Base-by-base conservation (phyloP, 2,329 filamentous ascomycete genomes). In the Trichophyton simii region DNA sequence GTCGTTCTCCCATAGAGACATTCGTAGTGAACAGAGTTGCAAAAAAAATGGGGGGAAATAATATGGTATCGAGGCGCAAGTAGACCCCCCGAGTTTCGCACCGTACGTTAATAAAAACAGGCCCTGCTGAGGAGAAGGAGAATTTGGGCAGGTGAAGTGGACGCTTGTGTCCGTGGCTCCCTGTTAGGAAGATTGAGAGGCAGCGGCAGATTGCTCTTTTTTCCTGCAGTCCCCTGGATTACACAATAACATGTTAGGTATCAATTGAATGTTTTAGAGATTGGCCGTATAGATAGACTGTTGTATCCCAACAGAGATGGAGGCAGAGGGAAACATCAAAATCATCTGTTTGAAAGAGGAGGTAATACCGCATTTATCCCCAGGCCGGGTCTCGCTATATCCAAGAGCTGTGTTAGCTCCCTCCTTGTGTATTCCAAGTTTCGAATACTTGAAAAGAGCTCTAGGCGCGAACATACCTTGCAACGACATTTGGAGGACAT, bases 401-500 rank as follows among this genome's bases (percentile, higher is more conserved):
- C 25, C 31, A 61, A 20, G 9, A 41, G 11, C 2, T 3, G 8
- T 46, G 61, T 62, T 36, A 62, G 44, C 7, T 52, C 15, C 20
- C 58, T 3, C 20, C n/a, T 50, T 22, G 46, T 20, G 13, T 25
- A 50, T 8, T 5, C 46, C 25, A 20, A 28, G 20, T 20, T 25
- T 13, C 18, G 25, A 15, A 34, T 55, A 36, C 18, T 25, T 28
- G 58, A 18, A 48, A 46, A 11, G 50, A 57, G 36, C 18, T 59
- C 38, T 46, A 36, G 58, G 28, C 41, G 60, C 20, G 25, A 38
- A 60, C 67, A 58, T 69, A 79, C 77, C 79, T 74, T 28, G 78
- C 79, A 59, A 81, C 80, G 34, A 83, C 77, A 64, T 82, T 81
- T 15, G 79, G 77, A 22, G 78, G 78, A 70, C 81, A 83, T 63